Conservation (phyloP, 176 grass and related monocot genomes). For the Aegilops speltoides region DNA sequence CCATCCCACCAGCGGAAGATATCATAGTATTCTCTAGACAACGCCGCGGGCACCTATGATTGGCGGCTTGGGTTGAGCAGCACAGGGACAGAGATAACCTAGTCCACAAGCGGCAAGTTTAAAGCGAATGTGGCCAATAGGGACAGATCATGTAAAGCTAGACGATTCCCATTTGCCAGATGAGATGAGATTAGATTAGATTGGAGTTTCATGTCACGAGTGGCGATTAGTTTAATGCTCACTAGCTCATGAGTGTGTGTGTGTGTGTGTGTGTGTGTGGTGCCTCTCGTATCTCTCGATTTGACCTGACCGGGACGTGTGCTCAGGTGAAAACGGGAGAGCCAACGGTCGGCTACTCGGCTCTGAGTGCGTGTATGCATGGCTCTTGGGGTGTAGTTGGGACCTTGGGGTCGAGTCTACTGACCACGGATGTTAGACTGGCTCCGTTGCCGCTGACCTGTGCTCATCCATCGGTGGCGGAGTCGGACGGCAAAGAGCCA, state of each 20-base stretch:
- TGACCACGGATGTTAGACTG: too few relatives aligned
- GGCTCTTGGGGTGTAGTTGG: background rate
- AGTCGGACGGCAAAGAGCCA: too few relatives aligned
- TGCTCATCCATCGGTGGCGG: too few relatives aligned
- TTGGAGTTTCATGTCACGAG: background rate
- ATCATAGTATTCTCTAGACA: background rate
- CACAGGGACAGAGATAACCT: background rate
- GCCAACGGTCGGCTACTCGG: background rate
- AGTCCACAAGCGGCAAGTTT: slow-evolving; percentile 9
- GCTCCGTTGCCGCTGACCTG: too few relatives aligned
- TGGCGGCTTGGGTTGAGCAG: background rate
- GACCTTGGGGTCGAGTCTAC: background rate
- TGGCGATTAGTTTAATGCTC: slow-evolving; percentile 9
- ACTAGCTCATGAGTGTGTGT: background rate
- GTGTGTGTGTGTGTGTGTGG: too few relatives aligned
- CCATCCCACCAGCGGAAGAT: background rate
- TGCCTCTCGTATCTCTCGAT: background rate
- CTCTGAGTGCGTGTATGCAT: background rate
- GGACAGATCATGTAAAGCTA: background rate
- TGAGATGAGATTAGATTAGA: background rate
- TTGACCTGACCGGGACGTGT: background rate
- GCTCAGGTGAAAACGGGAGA: background rate
- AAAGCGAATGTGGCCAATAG: background rate
- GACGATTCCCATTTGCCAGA: background rate
- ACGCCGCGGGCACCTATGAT: background rate